A percentile compares a stretch with the other conserved stretches of the same genome.
Conservation (phyloP, 2,329 filamentous ascomycete species). For the Apiospora phragmitis region DNA sequence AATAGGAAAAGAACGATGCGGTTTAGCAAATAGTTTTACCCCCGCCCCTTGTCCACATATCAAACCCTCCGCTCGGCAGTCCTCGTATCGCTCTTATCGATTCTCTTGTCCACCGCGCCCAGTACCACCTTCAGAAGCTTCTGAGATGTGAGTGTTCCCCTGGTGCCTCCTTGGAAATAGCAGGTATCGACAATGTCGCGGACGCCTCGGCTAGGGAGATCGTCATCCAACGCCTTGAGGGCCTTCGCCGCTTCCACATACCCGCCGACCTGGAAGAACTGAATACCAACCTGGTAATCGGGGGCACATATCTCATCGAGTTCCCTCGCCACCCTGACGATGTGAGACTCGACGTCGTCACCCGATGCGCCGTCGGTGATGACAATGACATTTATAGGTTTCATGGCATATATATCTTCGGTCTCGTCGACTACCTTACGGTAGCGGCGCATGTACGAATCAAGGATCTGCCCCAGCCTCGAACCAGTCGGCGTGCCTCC, state of each 20-base stretch:
- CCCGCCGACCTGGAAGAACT: conserved; percentile 92
- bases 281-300: conserved; percentile 82
- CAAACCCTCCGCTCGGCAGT: not conserved
- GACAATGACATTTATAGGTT: conserved; percentile 87
- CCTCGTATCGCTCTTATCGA: conserved; percentile 48
- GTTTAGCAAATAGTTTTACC: not conserved
- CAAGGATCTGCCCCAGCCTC: conserved; percentile 70
- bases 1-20: not conserved
- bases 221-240: conserved; percentile 75
- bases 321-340: conserved; percentile 67
- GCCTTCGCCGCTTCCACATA: conserved; percentile 64
- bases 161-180: conserved; percentile 61
- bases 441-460: conserved; percentile 66
- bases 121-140: conserved; percentile 81
- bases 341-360: conserved; percentile 72
- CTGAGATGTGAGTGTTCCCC: conserved; percentile 59
- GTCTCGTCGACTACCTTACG: conserved; percentile 36
- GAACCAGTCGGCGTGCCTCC: conserved; percentile 75
- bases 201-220: conserved; percentile 56
- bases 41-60: not conserved
- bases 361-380: conserved; percentile 84
- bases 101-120: conserved; percentile 69
- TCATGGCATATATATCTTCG: conserved; percentile 50
- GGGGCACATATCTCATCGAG: conserved; percentile 71
- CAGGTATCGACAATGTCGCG: conserved; percentile 93